Conservation (phyloP, 352 stramenopile species). For the Aphanomyces astaci region DNA sequence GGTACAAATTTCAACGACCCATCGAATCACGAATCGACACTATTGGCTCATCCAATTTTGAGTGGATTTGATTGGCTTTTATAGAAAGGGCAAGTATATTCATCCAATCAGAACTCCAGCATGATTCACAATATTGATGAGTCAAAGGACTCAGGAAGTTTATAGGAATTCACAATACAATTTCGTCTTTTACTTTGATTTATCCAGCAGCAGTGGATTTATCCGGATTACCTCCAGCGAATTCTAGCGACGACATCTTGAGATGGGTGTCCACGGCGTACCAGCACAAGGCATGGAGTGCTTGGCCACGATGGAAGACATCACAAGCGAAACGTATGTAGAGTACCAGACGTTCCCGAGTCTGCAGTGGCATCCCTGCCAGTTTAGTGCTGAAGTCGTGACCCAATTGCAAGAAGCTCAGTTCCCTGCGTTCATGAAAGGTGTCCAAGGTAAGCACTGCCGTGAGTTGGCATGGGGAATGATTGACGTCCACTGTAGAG, state of each 20-base stretch:
- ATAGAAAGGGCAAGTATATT: too few species aligned
- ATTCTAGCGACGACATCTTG: not conserved
- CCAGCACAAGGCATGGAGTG: constrained; percentile 85
- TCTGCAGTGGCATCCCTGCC: constrained; percentile 77
- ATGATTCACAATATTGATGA: too few species aligned
- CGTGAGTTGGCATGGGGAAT: not conserved
- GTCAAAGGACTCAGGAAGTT: too few species aligned
- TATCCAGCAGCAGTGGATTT: too few species aligned
- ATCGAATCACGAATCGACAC: too few species aligned
- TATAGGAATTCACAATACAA: too few species aligned
- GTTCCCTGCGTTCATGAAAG: constrained; percentile 90
- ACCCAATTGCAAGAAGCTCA: constrained; percentile 82
- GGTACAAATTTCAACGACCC: too few species aligned
- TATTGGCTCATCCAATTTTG: too few species aligned
- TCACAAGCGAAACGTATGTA: constrained; percentile 87
- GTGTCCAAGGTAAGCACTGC: constrained; percentile 51
- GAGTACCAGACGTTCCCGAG: constrained; percentile 91
- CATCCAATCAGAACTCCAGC: too few species aligned
- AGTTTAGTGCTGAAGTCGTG: constrained; percentile 66
- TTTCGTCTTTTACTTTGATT: too few species aligned
- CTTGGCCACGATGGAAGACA: constrained; percentile 93
- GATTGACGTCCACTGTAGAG: constrained; percentile 25
- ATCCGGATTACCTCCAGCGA: not conserved
- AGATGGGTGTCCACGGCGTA: constrained; percentile 50
- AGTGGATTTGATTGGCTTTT: too few species aligned